Conservation (phyloP, 2,329 filamentous ascomycete genomes). For the Aspergillus vadensis region DNA sequence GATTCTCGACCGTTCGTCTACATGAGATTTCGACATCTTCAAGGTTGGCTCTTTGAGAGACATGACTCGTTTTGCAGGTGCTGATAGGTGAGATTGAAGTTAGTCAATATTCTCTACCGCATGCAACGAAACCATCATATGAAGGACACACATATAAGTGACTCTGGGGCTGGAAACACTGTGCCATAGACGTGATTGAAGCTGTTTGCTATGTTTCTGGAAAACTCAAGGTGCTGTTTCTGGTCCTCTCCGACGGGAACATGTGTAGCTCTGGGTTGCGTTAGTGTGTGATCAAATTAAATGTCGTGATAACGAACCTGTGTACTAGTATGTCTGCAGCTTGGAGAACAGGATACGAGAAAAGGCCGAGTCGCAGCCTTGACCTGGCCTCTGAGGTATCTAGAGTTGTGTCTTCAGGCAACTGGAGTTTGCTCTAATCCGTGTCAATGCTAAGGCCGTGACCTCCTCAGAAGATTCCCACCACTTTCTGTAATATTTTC, state of each 20-base stretch:
- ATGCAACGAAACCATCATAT: background rate
- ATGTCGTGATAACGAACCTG: conserved; percentile 49
- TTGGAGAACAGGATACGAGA: conserved; percentile 94
- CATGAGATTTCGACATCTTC: conserved; percentile 95
- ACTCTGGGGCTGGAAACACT: conserved; percentile 67
- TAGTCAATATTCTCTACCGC: conserved; percentile 3
- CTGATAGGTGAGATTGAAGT: conserved; percentile 43
- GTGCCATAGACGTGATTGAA: conserved; percentile 77
- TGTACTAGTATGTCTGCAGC: conserved; percentile 93
- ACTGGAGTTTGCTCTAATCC: conserved; percentile 69
- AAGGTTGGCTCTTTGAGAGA: conserved; percentile 73
- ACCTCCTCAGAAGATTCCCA: no score
- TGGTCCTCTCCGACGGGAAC: conserved; percentile 98
- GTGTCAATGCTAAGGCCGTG: conserved; percentile 10
- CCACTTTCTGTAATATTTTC: no score
- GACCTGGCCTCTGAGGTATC: conserved; percentile 60
- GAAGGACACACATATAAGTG: conserved; percentile 65
- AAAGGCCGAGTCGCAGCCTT: conserved; percentile 80
- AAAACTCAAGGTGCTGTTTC: conserved; percentile 89
- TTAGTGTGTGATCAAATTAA: conserved; percentile 19
- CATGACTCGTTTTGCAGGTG: conserved; percentile 85
- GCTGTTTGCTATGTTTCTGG: conserved; percentile 78
- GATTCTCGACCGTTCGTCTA: conserved; percentile 72
- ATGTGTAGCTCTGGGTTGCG: conserved; percentile 69
- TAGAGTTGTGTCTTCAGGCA: conserved; percentile 61